These are phyloP conservation scores for Penicillium sp. DNA, from an alignment of 2,329 filamentous ascomycete species.

Conservation along the genomic window DNA sequence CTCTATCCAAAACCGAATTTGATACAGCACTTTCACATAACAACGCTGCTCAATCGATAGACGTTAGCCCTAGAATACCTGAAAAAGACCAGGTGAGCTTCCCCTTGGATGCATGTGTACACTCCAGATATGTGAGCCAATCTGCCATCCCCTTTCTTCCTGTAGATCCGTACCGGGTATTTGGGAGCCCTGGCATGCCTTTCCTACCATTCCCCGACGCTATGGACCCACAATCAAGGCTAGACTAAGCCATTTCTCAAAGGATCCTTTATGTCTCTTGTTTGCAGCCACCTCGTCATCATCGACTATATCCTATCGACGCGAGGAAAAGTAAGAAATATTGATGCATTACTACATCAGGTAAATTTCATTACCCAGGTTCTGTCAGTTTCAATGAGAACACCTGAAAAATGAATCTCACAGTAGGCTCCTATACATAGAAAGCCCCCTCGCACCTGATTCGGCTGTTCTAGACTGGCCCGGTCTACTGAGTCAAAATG, in stretches of 20 bases:
- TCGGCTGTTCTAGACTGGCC: background rate
- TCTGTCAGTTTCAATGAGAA: background rate
- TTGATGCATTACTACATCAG: background rate
- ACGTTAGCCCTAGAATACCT: background rate
- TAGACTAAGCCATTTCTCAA: background rate
- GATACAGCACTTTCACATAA: background rate
- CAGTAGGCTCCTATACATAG: background rate
- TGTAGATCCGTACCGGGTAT: slow-evolving; percentile 22
- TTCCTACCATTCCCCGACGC: slow-evolving; percentile 13
- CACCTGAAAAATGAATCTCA: background rate
- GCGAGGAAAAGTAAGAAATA: background rate
- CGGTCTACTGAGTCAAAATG: background rate
- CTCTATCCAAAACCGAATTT: background rate
- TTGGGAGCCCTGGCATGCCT: slow-evolving; percentile 23
- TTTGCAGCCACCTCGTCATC: background rate
- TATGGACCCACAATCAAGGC: slow-evolving; percentile 10
- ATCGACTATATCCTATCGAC: background rate
- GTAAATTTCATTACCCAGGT: background rate
- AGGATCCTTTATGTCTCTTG: background rate
- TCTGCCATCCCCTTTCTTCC: slow-evolving; percentile 11
- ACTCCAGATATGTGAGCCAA: slow-evolving; percentile 18
- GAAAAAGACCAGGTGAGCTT: background rate
- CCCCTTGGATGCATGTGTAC: slow-evolving; percentile 18
- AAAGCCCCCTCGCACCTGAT: background rate
- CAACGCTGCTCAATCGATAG: background rate